Evolutionary conservation across 805 yeast species (phyloP), one percentile per base, ranked within the genome.

Genomic region (Schizosaccharomyces osmophilus): DNA sequence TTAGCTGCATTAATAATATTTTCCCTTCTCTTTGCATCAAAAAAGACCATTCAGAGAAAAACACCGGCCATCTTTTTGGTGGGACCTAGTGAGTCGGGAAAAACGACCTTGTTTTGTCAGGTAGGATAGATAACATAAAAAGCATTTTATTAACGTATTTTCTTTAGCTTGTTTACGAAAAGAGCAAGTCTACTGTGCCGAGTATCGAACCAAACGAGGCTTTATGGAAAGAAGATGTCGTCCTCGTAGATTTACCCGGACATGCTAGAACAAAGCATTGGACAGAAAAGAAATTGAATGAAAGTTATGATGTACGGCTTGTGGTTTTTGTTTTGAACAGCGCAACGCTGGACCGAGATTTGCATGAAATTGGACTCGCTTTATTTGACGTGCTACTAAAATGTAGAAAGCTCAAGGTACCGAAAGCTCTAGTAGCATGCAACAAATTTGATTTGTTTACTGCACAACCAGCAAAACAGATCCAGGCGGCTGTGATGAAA

Each of bases 361-460:
- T 78, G 82, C 69, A 75, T 78, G 59, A 72, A 87, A 54, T 75
- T 1, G 97, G 87, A 68, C 73, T 72, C 65, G 73, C 76, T 22
- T 51, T 24, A 17, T 29, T 51, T 29, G 36, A 51, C n/a, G 17
- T 29, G n/a, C 31, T 51, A 60, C 80, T 82, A 19, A 80, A 79
- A 64, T 94, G 94, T 3, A 77, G 85, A 26, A 90, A 86, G 68
- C 36, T 5, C 26, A 22, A 51, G 17, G 17, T 51, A 17, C 17
- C 31, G 8, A 22, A 29, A 19, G 75, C 85, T 54, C 73, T 85
- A 59, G 72, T 93, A 63, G 93, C 89, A 19, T 82, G 93, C 64
- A 90, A 90, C 73, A 90, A 90, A 70, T 78, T 79, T 61, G 97
- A 93, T 67, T 77, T 83, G 48, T 93, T 93, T 73, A 86, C 87